phyloP scores from a whole-genome alignment of 202 grass and related monocot species.

The Zizania palustris region DNA sequence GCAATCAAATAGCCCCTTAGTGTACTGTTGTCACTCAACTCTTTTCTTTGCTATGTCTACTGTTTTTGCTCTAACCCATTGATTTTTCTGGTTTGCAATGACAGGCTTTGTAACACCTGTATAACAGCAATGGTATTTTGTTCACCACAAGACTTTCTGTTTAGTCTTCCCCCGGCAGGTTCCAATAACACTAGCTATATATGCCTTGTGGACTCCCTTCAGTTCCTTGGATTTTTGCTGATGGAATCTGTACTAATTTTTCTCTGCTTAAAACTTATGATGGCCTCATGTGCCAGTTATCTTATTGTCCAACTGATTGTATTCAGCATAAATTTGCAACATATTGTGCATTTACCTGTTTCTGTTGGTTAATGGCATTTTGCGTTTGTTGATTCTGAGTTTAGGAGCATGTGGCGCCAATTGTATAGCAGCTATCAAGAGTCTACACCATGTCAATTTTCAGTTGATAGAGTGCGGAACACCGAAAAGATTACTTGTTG shows the following conservation, averaged over 20 bases:
- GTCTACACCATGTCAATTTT: neutral
- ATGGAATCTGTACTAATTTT: conserved; percentile 34
- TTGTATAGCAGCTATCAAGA: neutral
- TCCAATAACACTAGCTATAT: conserved; percentile 42
- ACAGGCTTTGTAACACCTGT: conserved; percentile 75
- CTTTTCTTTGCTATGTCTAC: neutral
- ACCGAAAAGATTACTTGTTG: conserved; percentile 59
- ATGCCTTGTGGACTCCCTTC: conserved; percentile 6
- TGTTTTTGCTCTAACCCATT: conserved; percentile 28
- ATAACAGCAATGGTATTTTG: conserved; percentile 49
- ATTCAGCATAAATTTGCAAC: neutral
- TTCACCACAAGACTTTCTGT: neutral
- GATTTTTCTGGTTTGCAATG: conserved; percentile 15
- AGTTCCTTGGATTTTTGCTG: conserved; percentile 21
- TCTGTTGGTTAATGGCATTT: conserved; percentile 13
- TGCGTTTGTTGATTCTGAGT: neutral
- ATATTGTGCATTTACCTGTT: neutral
- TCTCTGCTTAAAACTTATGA: neutral
- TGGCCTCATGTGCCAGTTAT: conserved; percentile 10
- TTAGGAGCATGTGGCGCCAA: neutral
- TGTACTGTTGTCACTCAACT: neutral
- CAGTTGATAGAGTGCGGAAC: neutral
- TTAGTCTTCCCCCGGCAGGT: conserved; percentile 4
- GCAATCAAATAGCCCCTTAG: too few relatives aligned
- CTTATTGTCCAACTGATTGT: neutral